Evolutionary conservation across 305 asterid genomes (phyloP).

Genomic region (Fraxinus xanthoxyloides): DNA sequence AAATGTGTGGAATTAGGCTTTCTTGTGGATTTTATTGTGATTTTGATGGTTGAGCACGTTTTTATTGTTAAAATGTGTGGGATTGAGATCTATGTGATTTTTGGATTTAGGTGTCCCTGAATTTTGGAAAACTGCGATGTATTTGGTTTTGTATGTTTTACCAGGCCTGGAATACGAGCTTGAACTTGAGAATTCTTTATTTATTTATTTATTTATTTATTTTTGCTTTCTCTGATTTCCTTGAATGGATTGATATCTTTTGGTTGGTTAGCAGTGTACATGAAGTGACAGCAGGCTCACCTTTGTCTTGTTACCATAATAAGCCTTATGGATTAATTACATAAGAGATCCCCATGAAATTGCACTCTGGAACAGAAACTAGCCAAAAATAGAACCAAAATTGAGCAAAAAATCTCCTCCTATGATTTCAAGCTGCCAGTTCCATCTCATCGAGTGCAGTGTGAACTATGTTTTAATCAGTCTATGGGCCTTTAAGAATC

Average conservation of each 20-base stretch:
- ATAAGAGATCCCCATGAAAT: not conserved
- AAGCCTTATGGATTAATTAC: not conserved
- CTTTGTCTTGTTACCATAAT: not conserved
- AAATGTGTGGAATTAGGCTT: not conserved
- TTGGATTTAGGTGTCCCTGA: not conserved
- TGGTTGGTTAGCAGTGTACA: not conserved
- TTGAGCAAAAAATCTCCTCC: not conserved
- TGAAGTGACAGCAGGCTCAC: not conserved
- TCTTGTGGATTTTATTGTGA: not conserved
- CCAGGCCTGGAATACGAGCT: not conserved
- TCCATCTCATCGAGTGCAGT: not conserved
- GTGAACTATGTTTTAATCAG: not conserved
- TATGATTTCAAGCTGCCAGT: not conserved
- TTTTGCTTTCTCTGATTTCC: not conserved
- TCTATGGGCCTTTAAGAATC: not conserved
- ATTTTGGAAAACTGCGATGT: not conserved
- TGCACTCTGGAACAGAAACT: not conserved
- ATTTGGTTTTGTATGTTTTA: not conserved
- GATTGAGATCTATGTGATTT: slow-evolving; percentile 23
- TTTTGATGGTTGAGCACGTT: not conserved
- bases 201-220: not conserved
- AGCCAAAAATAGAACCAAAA: not conserved
- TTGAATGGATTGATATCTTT: not conserved
- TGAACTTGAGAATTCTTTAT: not conserved
- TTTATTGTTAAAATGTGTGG: not conserved